These are phyloP conservation scores for Globisporangium takayamanum DNA, from an alignment of 352 stramenopile genomes.

Conservation along the genomic window DNA sequence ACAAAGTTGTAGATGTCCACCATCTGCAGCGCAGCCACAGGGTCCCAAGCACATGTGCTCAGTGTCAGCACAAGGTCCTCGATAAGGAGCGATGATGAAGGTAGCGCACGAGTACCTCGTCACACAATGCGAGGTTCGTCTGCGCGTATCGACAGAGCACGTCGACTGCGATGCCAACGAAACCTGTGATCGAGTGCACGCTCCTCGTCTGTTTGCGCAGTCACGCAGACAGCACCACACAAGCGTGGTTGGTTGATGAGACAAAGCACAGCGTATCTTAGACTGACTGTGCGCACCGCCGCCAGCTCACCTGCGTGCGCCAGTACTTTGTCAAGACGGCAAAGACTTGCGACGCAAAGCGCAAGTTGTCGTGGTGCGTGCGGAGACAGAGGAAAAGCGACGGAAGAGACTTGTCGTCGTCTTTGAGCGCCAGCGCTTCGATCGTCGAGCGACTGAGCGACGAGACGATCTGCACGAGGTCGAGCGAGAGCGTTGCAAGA, in stretches of 20 bases:
- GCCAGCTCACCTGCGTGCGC: slow-evolving; percentile 21
- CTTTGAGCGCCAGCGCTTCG: slow-evolving; percentile 32
- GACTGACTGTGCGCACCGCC: not conserved
- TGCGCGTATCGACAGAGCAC: slow-evolving; percentile 21
- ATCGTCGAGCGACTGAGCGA: slow-evolving; percentile 33
- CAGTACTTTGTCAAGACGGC: slow-evolving; percentile 48
- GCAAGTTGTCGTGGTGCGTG: slow-evolving; percentile 32
- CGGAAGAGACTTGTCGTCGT: slow-evolving; percentile 46
- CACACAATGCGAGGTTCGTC: slow-evolving; percentile 3
- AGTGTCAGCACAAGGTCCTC: not conserved
- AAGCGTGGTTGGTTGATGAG: not conserved
- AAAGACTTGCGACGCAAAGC: slow-evolving; percentile 51
- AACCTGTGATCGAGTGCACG: slow-evolving; percentile 40
- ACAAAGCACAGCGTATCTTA: not conserved
- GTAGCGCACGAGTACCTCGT: slow-evolving; percentile 5
- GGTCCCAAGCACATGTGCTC: not conserved
- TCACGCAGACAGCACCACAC: not conserved
- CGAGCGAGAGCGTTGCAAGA: slow-evolving; percentile 24
- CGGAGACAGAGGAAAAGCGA: slow-evolving; percentile 63
- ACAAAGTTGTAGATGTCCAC: slow-evolving; percentile 60
- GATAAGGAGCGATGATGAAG: not conserved
- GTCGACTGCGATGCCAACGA: slow-evolving; percentile 54
- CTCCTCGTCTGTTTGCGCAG: slow-evolving; percentile 17
- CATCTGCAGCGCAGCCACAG: slow-evolving; percentile 16
- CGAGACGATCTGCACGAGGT: slow-evolving; percentile 42